Evolutionary conservation across 208 protist species (phyloP).

Genomic region (Jaenimonas drosophilae): DNA sequence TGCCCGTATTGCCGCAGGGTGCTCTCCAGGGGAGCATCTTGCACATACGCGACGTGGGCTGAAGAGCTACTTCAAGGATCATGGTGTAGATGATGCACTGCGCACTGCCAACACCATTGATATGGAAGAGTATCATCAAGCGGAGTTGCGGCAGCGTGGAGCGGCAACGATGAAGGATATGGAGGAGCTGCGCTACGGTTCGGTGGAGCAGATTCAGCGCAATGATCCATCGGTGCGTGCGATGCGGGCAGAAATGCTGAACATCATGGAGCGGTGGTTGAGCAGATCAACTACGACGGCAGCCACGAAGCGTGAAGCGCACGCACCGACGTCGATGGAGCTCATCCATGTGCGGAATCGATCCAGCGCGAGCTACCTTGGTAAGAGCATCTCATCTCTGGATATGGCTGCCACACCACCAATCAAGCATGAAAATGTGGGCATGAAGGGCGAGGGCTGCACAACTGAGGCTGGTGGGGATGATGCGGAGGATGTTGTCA

Average conservation of each 20-base stretch:
- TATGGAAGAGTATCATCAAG: conserved; percentile 13
- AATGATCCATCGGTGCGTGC: conserved; percentile 23
- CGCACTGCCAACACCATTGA: conserved; percentile 30
- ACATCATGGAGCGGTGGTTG: conserved; percentile 6
- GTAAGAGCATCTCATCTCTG: no score
- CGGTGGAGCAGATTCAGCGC: conserved; percentile 29
- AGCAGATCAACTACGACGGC: neutral
- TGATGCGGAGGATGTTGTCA: no score
- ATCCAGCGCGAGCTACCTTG: no score
- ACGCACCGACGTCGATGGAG: no score
- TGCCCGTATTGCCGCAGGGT: no score
- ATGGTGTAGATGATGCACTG: conserved; percentile 40
- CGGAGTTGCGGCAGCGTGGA: neutral
- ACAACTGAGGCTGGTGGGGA: no score
- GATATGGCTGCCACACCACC: no score
- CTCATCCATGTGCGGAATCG: no score
- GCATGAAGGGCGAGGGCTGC: no score
- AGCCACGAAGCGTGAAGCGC: neutral
- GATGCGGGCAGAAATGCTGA: conserved; percentile 26
- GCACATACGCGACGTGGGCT: conserved; percentile 30
- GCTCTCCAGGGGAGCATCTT: conserved; percentile 40
- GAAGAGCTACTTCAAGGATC: conserved; percentile 37
- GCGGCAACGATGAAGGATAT: neutral
- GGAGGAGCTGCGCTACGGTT: conserved; percentile 17
- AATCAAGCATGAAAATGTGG: no score